Base-by-base conservation (phyloP, 176 grass and related monocot species). In the Themeda triandra region DNA sequence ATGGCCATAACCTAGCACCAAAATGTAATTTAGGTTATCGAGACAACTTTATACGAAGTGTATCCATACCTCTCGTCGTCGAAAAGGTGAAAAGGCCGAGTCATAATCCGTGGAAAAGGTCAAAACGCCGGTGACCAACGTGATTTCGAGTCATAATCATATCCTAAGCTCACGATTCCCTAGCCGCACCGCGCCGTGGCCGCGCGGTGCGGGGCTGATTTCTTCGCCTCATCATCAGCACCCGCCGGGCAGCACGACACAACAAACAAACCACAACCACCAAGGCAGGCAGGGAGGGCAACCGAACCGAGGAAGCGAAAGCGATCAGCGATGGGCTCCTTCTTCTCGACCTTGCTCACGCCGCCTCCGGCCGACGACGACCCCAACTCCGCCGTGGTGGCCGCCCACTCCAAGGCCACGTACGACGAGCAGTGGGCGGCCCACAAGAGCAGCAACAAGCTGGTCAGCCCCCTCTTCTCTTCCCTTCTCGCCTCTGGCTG, bases 331-430 rank as follows among this genome's bases (percentile, higher is more conserved):
- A 97, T 97, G 95, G 95, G 92, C 0, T 13, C 53, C 40, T 78
- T 71, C 63, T 2, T 92, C 5, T 94, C 92, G 42, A 31, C 9
- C 44, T 2, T 74, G 10, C 0, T 31, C 0, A 79, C 86, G 3
- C 53, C 73, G 0, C 14, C 80, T 8, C 40, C 82, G 5, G 27
- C 46, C 62, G 59, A 2, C 74, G 73, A 88, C 82, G 89, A 86
- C 9, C 79, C 69, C 18, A 78, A 91, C 29, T 93, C 82, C 12
- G 82, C 80, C 76, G 93, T 98, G 44, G 78, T 92, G 35, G 91
- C 91, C 29, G 75, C 94, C 49, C 93, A 98, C 91, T 93, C 93
- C 53, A 80, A 78, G 85, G 48, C 86, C 70, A 54, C 63, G 81
- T 98, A 83, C 85, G 87, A 93, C 80, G n/a, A 81, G 78, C 77